Conservation (phyloP, 768 basidiomycete species). For the Suillus weaverae region DNA sequence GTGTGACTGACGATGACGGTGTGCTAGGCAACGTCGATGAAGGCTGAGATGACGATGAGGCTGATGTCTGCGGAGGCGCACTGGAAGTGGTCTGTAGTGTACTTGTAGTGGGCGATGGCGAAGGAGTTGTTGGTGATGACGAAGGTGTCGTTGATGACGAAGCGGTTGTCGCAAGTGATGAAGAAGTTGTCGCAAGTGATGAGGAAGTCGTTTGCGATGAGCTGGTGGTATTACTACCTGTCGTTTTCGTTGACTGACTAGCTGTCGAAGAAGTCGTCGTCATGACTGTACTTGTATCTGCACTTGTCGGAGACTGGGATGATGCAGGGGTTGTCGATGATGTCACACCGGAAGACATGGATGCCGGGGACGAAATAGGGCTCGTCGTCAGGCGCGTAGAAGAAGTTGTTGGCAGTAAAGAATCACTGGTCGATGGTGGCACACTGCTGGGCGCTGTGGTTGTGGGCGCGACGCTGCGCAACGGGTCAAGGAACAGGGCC, state of each 20-base stretch:
- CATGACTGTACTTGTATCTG: conserved; percentile 11
- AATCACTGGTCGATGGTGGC: conserved; percentile 12
- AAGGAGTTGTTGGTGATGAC: conserved; percentile 18
- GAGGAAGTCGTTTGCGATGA: conserved; percentile 4
- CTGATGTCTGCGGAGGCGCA: conserved; percentile 6
- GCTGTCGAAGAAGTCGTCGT: conserved; percentile 25
- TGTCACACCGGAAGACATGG: conserved; percentile 6
- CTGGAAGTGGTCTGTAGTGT: conserved; percentile 8
- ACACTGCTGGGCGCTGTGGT: conserved; percentile 19
- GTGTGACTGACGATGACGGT: conserved; percentile 9
- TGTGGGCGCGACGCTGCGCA: conserved; percentile 14
- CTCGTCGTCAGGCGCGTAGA: conserved; percentile 15
- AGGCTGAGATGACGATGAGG: conserved; percentile 3
- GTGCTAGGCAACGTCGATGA: conserved; percentile 17
- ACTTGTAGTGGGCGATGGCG: conserved; percentile 14
- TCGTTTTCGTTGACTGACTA: conserved; percentile 17
- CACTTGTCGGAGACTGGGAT: conserved; percentile 20
- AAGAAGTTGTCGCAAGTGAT: conserved; percentile 7
- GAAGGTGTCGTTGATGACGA: conserved; percentile 8
- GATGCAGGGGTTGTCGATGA: conserved; percentile 18
- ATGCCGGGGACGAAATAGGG: conserved; percentile 14
- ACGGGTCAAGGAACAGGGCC: conserved; percentile 14
- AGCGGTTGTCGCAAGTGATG: conserved; percentile 17
- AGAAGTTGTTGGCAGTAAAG: conserved; percentile 12
- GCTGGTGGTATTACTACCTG: conserved; percentile 11